A percentile compares a stretch with the other conserved stretches of the same genome.
These are phyloP conservation scores for Lodderomyces parapsilosis DNA, from an alignment of 1,139 yeast genomes.

Conservation along the genomic window DNA sequence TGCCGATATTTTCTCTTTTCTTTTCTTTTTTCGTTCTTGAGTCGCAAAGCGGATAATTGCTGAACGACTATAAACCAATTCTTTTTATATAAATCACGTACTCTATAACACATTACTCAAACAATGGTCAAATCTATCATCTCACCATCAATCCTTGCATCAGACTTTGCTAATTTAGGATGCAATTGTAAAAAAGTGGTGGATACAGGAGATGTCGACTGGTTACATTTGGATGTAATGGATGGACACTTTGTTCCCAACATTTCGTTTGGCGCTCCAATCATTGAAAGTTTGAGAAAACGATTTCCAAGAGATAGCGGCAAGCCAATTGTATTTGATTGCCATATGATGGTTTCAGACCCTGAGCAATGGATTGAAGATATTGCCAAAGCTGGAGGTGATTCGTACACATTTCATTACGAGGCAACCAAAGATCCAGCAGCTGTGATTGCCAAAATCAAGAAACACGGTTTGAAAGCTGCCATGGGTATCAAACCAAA, in stretches of 20 bases:
- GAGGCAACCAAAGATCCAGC: slow-evolving; percentile 87
- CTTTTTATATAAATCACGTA: background rate
- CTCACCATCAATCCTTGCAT: slow-evolving; percentile 97
- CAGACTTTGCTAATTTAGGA: slow-evolving; percentile 87
- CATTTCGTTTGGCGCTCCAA: slow-evolving; percentile 89
- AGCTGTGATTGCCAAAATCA: slow-evolving; percentile 72
- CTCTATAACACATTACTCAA: background rate
- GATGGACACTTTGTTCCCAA: slow-evolving; percentile 99
- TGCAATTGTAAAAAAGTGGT: slow-evolving; percentile 82
- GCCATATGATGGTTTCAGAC: slow-evolving; percentile 97
- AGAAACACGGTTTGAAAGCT: slow-evolving; percentile 81
- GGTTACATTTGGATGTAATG: slow-evolving; percentile 98
- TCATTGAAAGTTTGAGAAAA: slow-evolving; percentile 75
- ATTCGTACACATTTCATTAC: slow-evolving; percentile 93
- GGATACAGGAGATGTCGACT: slow-evolving; percentile 70
- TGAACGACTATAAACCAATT: background rate
- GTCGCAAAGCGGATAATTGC: no score
- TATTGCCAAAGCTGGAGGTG: slow-evolving; percentile 93
- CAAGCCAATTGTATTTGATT: slow-evolving; percentile 76
- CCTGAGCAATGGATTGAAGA: slow-evolving; percentile 96
- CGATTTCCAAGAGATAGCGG: slow-evolving; percentile 60
- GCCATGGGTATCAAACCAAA: slow-evolving; percentile 96
- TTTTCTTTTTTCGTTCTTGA: no score
- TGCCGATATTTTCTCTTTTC: slow-evolving; percentile 2
- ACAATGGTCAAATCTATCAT: slow-evolving; percentile 75